Percentiles rank a stretch among this genome's conserved stretches.
These are phyloP conservation scores for Erigeron canadensis DNA, from an alignment of 129 eudicot species.

Conservation along the genomic window DNA sequence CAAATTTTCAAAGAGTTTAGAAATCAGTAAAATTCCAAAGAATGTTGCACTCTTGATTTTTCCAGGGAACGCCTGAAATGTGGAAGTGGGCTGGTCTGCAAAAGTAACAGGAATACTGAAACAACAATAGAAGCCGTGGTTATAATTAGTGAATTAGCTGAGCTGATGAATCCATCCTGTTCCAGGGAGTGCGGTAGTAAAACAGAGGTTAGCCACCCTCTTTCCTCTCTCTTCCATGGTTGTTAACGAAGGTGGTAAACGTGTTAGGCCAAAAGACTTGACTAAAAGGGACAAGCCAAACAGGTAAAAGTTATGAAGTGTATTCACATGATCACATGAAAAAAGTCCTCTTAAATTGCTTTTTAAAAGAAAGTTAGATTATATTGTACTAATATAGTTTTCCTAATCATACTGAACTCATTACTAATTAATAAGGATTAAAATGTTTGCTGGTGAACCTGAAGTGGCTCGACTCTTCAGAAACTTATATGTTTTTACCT, in stretches of 20 bases:
- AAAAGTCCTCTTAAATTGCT: not conserved
- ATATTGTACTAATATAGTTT: not conserved
- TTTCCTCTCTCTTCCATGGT: not conserved
- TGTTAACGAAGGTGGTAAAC: not conserved
- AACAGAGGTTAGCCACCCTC: conserved; percentile 58
- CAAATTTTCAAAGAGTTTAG: no score
- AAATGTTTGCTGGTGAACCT: not conserved
- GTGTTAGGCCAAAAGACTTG: not conserved
- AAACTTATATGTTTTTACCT: not conserved
- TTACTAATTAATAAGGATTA: not conserved
- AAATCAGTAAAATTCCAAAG: not conserved
- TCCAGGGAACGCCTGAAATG: conserved; percentile 57
- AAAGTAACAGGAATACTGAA: conserved; percentile 39
- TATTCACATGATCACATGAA: not conserved
- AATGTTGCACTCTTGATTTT: conserved; percentile 10
- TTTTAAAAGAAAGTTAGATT: not conserved
- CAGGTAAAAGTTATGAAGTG: not conserved
- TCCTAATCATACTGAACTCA: no score
- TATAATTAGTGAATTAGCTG: conserved; percentile 51
- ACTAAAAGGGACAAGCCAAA: not conserved
- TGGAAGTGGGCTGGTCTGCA: conserved; percentile 64
- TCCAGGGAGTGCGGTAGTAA: conserved; percentile 40
- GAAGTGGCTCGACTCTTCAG: not conserved
- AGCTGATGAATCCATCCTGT: conserved; percentile 50
- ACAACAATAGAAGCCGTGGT: conserved; percentile 71